phyloP scores from a whole-genome alignment of 495 filamentous ascomycete species.

The Hypoxylon rickii region DNA sequence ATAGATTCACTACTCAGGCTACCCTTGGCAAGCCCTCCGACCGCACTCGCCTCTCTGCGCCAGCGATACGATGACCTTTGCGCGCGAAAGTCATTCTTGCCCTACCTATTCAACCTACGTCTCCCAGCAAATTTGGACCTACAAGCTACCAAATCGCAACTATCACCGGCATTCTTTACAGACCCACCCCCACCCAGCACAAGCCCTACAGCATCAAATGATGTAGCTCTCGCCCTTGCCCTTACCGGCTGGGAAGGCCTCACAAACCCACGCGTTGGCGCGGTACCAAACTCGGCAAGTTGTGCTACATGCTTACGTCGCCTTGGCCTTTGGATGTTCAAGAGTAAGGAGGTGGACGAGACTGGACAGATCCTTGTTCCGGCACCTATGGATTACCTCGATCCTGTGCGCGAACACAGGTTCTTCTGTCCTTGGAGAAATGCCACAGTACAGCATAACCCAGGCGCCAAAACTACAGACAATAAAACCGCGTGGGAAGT shows the following conservation, averaged over 20 bases:
- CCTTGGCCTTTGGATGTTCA: conserved; percentile 94
- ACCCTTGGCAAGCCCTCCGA: conserved; percentile 60
- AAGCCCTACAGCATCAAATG: conserved; percentile 52
- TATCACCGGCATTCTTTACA: conserved; percentile 53
- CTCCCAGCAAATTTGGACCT: conserved; percentile 51
- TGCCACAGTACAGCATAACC: conserved; percentile 58
- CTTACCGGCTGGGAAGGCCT: conserved; percentile 85
- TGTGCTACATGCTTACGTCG: conserved; percentile 87
- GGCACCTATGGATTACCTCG: conserved; percentile 65
- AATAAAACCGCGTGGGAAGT: conserved; percentile 52
- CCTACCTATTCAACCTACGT: conserved; percentile 57
- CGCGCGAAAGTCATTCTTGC: conserved; percentile 51
- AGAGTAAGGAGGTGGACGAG: conserved; percentile 56
- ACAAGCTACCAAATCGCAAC: conserved; percentile 53
- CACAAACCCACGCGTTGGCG: conserved; percentile 60
- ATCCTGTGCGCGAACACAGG: conserved; percentile 70
- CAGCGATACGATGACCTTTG: conserved; percentile 64
- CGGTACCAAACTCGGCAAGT: conserved; percentile 66
- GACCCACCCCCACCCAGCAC: conserved; percentile 42
- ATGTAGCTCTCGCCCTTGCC: conserved; percentile 72
- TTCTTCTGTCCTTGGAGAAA: conserved; percentile 85
- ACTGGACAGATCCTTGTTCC: conserved; percentile 56
- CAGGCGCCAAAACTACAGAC: conserved; percentile 38
- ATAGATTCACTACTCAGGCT: conserved; percentile 51
- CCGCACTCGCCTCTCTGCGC: conserved; percentile 59